Evolutionary conservation across 148 eudicot species (phyloP).

Genomic region (Drosera capensis): DNA sequence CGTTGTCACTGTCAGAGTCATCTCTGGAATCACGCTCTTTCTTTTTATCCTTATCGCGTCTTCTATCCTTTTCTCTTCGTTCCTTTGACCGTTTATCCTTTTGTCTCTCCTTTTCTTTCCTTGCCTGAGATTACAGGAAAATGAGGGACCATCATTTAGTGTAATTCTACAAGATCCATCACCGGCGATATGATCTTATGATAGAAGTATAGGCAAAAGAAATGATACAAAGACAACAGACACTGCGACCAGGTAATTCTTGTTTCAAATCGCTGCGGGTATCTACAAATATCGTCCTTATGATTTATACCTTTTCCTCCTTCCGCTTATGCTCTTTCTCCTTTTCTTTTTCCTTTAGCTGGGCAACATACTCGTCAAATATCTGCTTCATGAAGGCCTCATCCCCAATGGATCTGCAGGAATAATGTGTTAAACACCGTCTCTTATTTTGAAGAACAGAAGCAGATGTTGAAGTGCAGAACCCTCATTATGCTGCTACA

Average conservation of each 20-base stretch:
- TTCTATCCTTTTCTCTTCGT: slow-evolving; percentile 48
- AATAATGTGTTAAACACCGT: not conserved
- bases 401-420: slow-evolving; percentile 45
- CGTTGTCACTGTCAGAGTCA: slow-evolving; percentile 33
- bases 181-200: no score
- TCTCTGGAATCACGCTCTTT: slow-evolving; percentile 29
- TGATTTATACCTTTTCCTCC: slow-evolving; percentile 98
- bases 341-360: slow-evolving; percentile 55
- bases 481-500: no score
- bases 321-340: slow-evolving; percentile 68
- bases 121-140: slow-evolving; percentile 31
- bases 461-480: not conserved
- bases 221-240: not conserved
- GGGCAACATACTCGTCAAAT: slow-evolving; percentile 50
- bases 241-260: not conserved
- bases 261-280: not conserved
- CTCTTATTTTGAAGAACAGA: not conserved
- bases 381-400: slow-evolving; percentile 44
- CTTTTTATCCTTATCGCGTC: slow-evolving; percentile 28
- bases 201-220: no score
- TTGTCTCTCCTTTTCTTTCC: slow-evolving; percentile 62
- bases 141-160: not conserved
- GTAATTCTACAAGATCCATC: not conserved
- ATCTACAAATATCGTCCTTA: no score
- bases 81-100: slow-evolving; percentile 47